Evolutionary conservation across 495 filamentous ascomycete species (phyloP).

Genomic region (Collariella sp.): DNA sequence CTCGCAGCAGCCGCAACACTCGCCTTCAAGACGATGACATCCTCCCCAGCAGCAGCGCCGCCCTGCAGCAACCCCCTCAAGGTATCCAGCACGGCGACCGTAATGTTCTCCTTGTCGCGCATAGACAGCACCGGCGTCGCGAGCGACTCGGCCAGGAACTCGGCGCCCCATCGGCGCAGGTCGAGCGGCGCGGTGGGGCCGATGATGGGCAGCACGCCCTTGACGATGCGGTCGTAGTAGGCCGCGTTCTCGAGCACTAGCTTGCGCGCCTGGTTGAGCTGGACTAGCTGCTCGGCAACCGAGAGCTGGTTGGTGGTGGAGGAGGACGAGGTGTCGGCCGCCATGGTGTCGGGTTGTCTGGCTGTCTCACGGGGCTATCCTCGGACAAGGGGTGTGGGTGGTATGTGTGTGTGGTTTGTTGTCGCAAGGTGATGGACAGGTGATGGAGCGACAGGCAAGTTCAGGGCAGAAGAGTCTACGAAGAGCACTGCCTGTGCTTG

Average conservation of each 20-base stretch:
- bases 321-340: slow-evolving; percentile 1
- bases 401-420: background rate
- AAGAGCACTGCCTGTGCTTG: slow-evolving; percentile 2
- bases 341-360: slow-evolving; percentile 5
- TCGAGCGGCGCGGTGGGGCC: slow-evolving; percentile 63
- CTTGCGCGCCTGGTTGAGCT: slow-evolving; percentile 79
- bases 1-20: slow-evolving; percentile 78
- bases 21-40: slow-evolving; percentile 67
- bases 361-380: background rate
- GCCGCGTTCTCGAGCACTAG: slow-evolving; percentile 74
- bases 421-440: background rate
- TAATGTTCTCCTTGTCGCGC: slow-evolving; percentile 67
- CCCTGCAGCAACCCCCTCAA: slow-evolving; percentile 65
- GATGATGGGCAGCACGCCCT: slow-evolving; percentile 82
- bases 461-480: slow-evolving; percentile 7
- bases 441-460: background rate
- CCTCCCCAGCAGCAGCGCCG: slow-evolving; percentile 61
- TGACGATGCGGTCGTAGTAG: slow-evolving; percentile 83
- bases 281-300: slow-evolving; percentile 64
- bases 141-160: slow-evolving; percentile 95
- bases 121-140: slow-evolving; percentile 67
- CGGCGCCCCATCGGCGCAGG: slow-evolving; percentile 87
- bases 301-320: slow-evolving; percentile 35
- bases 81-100: slow-evolving; percentile 61
- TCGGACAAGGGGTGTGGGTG: background rate